phyloP scores from a whole-genome alignment of 2,329 filamentous ascomycete species.

The Macrophomina pseudophaseolina region DNA sequence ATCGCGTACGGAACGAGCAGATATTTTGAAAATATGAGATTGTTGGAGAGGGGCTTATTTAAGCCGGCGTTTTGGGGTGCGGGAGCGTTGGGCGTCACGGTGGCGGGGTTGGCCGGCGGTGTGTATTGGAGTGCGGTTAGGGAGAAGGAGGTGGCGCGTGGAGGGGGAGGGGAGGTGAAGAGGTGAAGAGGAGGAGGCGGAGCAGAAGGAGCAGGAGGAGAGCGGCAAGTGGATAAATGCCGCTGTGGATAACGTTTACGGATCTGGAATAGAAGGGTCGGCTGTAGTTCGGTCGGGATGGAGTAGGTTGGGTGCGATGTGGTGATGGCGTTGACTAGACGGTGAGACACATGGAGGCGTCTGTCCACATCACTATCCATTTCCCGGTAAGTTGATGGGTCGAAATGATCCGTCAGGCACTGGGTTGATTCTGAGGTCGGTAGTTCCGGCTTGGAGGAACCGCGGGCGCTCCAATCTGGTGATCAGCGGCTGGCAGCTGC shows the following conservation, averaged over 20 bases:
- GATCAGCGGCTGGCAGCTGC: too few relatives aligned
- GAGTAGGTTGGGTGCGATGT: too few relatives aligned
- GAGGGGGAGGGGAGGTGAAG: background rate
- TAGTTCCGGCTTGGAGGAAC: too few relatives aligned
- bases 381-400: too few relatives aligned
- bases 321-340: too few relatives aligned
- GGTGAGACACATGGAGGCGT: too few relatives aligned
- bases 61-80: conserved; percentile 38
- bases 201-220: background rate
- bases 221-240: background rate
- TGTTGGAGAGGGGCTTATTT: conserved; percentile 53
- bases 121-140: conserved; percentile 28
- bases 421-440: too few relatives aligned
- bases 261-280: too few relatives aligned
- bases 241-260: background rate
- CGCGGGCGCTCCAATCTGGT: too few relatives aligned
- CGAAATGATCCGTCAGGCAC: too few relatives aligned
- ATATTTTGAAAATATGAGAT: conserved; percentile 53
- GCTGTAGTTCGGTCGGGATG: too few relatives aligned
- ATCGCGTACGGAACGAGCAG: conserved; percentile 55
- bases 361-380: too few relatives aligned
- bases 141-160: conserved; percentile 7
- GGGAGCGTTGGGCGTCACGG: conserved; percentile 35
- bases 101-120: conserved; percentile 33
- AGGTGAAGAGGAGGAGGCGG: background rate